A percentile compares a stretch with the other conserved stretches of the same genome.
Conservation (phyloP, 139 green algal genomes). For the Tetraselmis striata region DNA sequence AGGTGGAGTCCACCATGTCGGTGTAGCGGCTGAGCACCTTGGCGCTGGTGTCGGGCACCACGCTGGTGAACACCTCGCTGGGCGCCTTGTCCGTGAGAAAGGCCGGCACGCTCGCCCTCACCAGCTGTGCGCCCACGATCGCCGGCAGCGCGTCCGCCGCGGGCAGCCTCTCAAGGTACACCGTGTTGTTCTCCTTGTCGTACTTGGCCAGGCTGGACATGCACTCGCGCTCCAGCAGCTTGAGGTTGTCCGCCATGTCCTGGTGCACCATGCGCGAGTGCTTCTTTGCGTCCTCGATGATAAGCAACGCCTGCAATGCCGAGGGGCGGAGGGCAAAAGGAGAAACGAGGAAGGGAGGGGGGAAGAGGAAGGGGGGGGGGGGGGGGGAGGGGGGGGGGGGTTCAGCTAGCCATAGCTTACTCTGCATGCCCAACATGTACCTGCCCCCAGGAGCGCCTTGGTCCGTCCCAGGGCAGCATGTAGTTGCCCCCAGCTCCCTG, state of each 20-base stretch:
- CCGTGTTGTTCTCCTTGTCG: conserved; percentile 47
- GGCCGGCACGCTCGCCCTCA: conserved; percentile 42
- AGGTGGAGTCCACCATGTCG: conserved; percentile 77
- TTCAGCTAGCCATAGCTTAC: not conserved
- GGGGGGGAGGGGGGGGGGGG: no score
- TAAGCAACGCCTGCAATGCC: not conserved
- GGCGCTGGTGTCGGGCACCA: conserved; percentile 72
- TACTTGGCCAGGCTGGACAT: conserved; percentile 20
- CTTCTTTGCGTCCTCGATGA: conserved; percentile 13
- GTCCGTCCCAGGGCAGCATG: no score
- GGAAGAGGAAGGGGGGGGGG: no score
- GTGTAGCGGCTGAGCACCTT: conserved; percentile 75
- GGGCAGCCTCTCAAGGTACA: conserved; percentile 49
- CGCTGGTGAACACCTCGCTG: conserved; percentile 47
- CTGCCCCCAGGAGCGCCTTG: no score
- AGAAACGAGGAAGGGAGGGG: no score
- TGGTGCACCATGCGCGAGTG: conserved; percentile 22
- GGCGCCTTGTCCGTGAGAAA: not conserved
- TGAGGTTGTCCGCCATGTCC: conserved; percentile 38
- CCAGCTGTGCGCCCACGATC: conserved; percentile 46
- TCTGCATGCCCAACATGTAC: not conserved
- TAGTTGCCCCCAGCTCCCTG: no score
- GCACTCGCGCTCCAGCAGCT: conserved; percentile 21
- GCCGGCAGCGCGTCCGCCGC: conserved; percentile 35
- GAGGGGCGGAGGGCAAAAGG: not conserved